These are phyloP conservation scores for Aureobasidium sp. DNA, from an alignment of 2,329 filamentous ascomycete genomes.

Conservation along the genomic window DNA sequence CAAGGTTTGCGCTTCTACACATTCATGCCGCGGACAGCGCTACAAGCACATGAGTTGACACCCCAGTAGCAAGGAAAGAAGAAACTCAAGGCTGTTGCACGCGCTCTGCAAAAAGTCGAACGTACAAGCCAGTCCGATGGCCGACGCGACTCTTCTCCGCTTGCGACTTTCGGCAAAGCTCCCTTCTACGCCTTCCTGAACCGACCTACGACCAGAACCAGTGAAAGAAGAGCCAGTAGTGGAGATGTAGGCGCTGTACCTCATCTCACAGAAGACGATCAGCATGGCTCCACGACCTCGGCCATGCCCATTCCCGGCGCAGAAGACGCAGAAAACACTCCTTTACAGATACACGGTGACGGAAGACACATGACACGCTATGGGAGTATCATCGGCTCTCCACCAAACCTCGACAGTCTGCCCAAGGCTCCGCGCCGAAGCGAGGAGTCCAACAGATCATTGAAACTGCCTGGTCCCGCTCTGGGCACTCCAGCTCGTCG, in stretches of 20 bases:
- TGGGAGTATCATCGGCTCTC: constrained; percentile 55
- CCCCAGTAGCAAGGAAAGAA: constrained; percentile 65
- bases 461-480: constrained; percentile 56
- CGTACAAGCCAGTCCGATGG: constrained; percentile 32
- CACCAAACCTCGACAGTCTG: constrained; percentile 27
- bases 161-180: constrained; percentile 22
- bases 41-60: constrained; percentile 1
- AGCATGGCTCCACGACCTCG: neutral
- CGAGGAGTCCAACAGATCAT: constrained; percentile 33
- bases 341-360: constrained; percentile 18
- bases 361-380: constrained; percentile 41
- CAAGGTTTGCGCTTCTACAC: constrained; percentile 44
- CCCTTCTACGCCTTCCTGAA: constrained; percentile 36
- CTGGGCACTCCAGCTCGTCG: constrained; percentile 34
- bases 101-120: constrained; percentile 57
- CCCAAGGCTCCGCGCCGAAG: constrained; percentile 19
- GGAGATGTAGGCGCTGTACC: neutral
- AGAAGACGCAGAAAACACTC: constrained; percentile 21
- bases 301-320: constrained; percentile 11
- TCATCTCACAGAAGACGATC: constrained; percentile 4
- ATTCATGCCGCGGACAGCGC: neutral
- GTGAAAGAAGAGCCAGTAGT: neutral
- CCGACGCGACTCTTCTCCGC: constrained; percentile 35
- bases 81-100: constrained; percentile 72
- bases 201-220: constrained; percentile 18